Base-by-base conservation (phyloP, 495 filamentous ascomycete species). In the Schizothecium vesticola region DNA sequence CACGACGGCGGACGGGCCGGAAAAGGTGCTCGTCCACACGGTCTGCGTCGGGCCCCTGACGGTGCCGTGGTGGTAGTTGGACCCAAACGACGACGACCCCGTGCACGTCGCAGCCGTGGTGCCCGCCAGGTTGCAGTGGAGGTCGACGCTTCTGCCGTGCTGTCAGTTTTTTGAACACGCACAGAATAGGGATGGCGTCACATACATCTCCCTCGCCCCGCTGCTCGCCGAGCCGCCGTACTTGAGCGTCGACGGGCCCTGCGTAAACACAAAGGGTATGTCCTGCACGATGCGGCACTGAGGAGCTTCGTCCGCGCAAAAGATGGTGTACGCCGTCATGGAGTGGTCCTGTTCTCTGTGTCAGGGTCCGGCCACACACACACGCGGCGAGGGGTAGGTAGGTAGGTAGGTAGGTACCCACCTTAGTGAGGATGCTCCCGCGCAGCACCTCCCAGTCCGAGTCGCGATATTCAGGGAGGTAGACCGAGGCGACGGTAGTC, bases 81-180 rank as follows among this genome's bases (percentile, higher is more conserved):
- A 56, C 1, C 70, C 74, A 6, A 77, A 65, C 10, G 76, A 76
- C 0, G 78, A 75, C 56, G 72, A 76, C 28, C 77, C 79, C 36
- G 75, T 78, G 67, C 80, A 82, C n/a, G 75, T 77, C 2, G 78
- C 80, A 25, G 74, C 73, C 12, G 77, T 76, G 9, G 69, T 76
- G 43, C 69, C 75, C 21, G 72, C 69, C 29, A 81, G 67, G 51
- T 67, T 55, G 65, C 80, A 82, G 36, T 69, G 71, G 36, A 77
- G 68, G 36, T 77, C 73, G 28, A 75, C 69, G 36, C 75, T 75
- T 73, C 80, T 82, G 68, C 29, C 5, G 25, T 56, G 21, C n/a
- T 13, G 28, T 56, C 60, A 56, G 60, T 56, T 51, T n/a, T n/a
- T n/a, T n/a, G n/a, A n/a, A n/a, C n/a, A n/a, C n/a, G n/a, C n/a